These are phyloP conservation scores for Penicillium hordei DNA, from an alignment of 2,329 filamentous ascomycete genomes.

Conservation along the genomic window DNA sequence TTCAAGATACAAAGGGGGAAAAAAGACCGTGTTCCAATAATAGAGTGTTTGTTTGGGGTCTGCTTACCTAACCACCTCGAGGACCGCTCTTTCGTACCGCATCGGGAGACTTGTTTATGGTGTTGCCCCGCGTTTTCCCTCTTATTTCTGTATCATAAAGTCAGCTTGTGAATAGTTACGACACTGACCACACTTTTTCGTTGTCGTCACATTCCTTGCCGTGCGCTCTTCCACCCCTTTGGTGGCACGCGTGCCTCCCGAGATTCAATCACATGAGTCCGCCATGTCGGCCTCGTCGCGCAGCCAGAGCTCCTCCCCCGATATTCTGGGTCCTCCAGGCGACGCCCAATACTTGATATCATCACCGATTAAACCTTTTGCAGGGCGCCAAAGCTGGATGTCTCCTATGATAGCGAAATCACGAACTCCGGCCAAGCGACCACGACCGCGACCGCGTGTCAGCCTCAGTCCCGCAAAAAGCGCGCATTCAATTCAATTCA, in stretches of 20 bases:
- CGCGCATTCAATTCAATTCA: slow-evolving; percentile 43
- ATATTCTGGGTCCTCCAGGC: slow-evolving; percentile 44
- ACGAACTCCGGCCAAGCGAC: slow-evolving; percentile 8
- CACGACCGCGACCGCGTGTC: slow-evolving; percentile 32
- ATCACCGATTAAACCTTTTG: slow-evolving; percentile 42
- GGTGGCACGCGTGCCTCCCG: slow-evolving; percentile 25
- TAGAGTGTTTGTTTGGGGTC: slow-evolving; percentile 4
- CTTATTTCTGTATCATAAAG: slow-evolving; percentile 12
- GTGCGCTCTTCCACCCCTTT: slow-evolving; percentile 22
- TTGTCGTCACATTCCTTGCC: slow-evolving; percentile 20
- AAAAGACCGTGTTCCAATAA: background rate
- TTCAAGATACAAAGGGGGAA: slow-evolving; percentile 2
- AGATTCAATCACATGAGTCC: slow-evolving; percentile 19
- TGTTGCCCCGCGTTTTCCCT: slow-evolving; percentile 22
- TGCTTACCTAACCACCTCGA: slow-evolving; percentile 19
- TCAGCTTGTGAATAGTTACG: slow-evolving; percentile 6
- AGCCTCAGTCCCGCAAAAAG: slow-evolving; percentile 39
- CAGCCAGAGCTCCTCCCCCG: slow-evolving; percentile 44
- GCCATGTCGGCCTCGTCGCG: slow-evolving; percentile 35
- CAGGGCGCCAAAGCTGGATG: slow-evolving; percentile 41
- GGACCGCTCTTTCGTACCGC: slow-evolving; percentile 25
- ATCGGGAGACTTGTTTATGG: slow-evolving; percentile 41
- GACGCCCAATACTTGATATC: slow-evolving; percentile 46
- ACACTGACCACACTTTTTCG: slow-evolving; percentile 2
- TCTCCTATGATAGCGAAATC: slow-evolving; percentile 36